Conservation (phyloP, 768 basidiomycete species). For the Obba rivulosa region DNA sequence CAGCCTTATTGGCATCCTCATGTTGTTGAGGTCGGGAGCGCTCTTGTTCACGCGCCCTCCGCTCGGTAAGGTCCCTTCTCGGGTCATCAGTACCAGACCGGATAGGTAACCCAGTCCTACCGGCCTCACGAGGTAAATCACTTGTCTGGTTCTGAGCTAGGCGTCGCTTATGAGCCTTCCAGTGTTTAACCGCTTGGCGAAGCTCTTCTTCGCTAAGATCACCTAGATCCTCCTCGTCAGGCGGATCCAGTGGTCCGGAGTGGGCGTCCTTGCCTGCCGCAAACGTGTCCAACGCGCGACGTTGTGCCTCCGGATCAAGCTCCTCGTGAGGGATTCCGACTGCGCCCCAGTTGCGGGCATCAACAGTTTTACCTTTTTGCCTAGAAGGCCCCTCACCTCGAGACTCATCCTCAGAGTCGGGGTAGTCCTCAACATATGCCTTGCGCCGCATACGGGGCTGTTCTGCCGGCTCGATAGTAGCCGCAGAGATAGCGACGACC, state of each 20-base stretch:
- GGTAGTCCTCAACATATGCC: background rate
- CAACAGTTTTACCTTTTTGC: slow-evolving; percentile 4
- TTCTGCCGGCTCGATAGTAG: background rate
- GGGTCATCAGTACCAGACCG: too few relatives aligned
- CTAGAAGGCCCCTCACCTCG: slow-evolving; percentile 1
- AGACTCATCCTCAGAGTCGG: background rate
- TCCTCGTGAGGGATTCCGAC: background rate
- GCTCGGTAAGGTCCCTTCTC: too few relatives aligned
- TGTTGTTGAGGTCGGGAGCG: too few relatives aligned
- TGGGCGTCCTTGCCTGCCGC: background rate
- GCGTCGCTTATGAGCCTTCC: background rate
- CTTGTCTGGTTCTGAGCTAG: background rate
- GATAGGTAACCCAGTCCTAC: too few relatives aligned
- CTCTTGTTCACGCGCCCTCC: too few relatives aligned
- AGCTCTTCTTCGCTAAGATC: background rate
- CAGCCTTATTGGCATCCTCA: too few relatives aligned
- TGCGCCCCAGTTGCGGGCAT: slow-evolving; percentile 5
- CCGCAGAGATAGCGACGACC: background rate
- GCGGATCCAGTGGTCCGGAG: background rate
- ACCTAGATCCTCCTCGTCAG: background rate
- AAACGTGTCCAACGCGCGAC: background rate
- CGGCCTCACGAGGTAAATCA: background rate
- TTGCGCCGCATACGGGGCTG: background rate
- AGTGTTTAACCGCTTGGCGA: background rate
- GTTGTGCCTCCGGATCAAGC: slow-evolving; percentile 1